Conservation (phyloP, 139 green algal species). For the Chara braunii region DNA sequence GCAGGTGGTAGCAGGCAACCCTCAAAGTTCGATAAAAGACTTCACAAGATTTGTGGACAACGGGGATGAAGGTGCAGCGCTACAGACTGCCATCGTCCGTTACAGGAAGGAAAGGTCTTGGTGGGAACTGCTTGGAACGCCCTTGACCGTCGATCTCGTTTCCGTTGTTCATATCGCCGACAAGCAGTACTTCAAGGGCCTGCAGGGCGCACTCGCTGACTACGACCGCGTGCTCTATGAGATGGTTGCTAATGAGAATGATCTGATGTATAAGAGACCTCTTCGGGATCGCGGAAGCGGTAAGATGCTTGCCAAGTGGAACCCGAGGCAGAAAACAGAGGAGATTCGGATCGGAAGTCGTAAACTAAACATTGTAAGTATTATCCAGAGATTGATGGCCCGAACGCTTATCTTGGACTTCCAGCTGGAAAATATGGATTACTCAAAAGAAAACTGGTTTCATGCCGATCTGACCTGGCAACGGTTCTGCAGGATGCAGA, state of each 20-base stretch:
- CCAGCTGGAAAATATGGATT: slow-evolving; percentile 43
- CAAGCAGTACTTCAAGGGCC: slow-evolving; percentile 30
- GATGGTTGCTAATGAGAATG: slow-evolving; percentile 43
- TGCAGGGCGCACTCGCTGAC: slow-evolving; percentile 23
- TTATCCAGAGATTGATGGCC: slow-evolving; percentile 29
- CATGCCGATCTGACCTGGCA: slow-evolving; percentile 42
- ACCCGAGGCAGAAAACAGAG: slow-evolving; percentile 7
- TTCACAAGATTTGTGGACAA: neutral
- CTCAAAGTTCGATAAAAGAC: neutral
- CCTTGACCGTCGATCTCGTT: slow-evolving; percentile 25
- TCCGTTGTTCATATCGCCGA: slow-evolving; percentile 23
- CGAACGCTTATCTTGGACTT: slow-evolving; percentile 27
- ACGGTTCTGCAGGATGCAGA: slow-evolving; percentile 18
- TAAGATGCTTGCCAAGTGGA: slow-evolving; percentile 19
- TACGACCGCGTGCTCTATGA: slow-evolving; percentile 44
- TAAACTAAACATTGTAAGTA: slow-evolving; percentile 9
- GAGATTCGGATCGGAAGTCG: neutral
- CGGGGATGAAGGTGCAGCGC: slow-evolving; percentile 18
- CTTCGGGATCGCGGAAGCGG: too few species aligned
- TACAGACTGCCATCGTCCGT: slow-evolving; percentile 33
- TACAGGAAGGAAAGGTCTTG: slow-evolving; percentile 17
- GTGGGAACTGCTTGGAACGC: slow-evolving; percentile 24
- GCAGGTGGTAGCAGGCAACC: neutral
- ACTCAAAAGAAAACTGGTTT: slow-evolving; percentile 28
- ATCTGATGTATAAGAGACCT: too few species aligned